Percentiles rank a stretch among this genome's conserved stretches.
These are phyloP conservation scores for Pythium periplocum DNA, from an alignment of 352 stramenopile genomes.

Conservation along the genomic window DNA sequence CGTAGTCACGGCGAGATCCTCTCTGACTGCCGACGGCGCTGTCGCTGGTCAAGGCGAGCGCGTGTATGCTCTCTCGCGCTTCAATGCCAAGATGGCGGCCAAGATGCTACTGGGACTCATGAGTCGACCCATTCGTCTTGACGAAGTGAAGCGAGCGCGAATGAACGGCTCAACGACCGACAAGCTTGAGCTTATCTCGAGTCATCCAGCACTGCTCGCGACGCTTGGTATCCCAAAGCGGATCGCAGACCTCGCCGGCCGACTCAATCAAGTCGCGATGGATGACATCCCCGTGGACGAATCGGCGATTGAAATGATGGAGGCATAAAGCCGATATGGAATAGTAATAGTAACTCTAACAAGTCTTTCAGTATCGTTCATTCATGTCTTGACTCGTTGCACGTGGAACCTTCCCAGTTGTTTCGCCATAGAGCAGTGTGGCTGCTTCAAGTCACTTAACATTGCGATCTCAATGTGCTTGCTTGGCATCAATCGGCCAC, in stretches of 20 bases:
- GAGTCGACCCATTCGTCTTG: conserved; percentile 61
- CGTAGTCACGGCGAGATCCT: conserved; percentile 52
- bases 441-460: no score
- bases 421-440: no score
- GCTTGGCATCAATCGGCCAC: no score
- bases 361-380: no score
- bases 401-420: no score
- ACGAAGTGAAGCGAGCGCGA: conserved; percentile 50
- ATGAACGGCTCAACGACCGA: conserved; percentile 28
- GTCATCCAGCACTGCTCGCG: conserved; percentile 55
- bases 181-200: conserved; percentile 71
- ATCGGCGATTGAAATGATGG: conserved; percentile 11
- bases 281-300: conserved; percentile 38
- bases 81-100: conserved; percentile 62
- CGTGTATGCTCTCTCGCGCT: conserved; percentile 59
- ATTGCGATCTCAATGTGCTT: no score
- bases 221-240: conserved; percentile 60
- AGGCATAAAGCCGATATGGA: conserved; percentile 1
- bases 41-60: conserved; percentile 66
- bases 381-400: no score
- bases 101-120: conserved; percentile 75
- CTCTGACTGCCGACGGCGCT: conserved; percentile 56
- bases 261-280: conserved; percentile 63
- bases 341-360: no score
- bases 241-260: conserved; percentile 65